Conservation (phyloP, 805 yeast genomes). For the Suhomyces prunicola region DNA sequence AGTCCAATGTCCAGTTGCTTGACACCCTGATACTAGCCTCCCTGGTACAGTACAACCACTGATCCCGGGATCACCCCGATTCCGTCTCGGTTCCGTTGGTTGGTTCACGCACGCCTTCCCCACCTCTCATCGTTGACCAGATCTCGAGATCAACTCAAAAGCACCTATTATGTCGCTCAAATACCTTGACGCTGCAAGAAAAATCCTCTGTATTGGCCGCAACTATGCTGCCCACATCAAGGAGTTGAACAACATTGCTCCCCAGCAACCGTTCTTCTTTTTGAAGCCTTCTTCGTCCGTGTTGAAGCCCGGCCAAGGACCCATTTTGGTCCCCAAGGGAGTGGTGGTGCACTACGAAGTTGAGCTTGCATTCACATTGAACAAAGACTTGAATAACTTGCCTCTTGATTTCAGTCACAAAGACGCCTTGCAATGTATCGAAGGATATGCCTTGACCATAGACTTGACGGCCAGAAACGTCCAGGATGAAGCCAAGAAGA, state of each 20-base stretch:
- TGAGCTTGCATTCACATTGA: constrained; percentile 79
- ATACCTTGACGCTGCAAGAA: constrained; percentile 63
- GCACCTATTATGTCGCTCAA: constrained; percentile 21
- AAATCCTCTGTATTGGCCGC: constrained; percentile 92
- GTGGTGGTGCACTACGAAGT: constrained; percentile 86
- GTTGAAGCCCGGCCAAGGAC: constrained; percentile 58
- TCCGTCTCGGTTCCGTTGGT: not conserved
- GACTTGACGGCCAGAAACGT: constrained; percentile 96
- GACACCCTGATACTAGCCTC: no score
- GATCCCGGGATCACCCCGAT: no score
- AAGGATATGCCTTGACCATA: constrained; percentile 84
- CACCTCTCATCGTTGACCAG: not conserved
- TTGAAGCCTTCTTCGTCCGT: constrained; percentile 84
- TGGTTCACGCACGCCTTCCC: not conserved
- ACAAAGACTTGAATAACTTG: constrained; percentile 59
- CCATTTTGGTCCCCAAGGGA: constrained; percentile 80
- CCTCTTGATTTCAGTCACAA: constrained; percentile 55
- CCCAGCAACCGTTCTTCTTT: constrained; percentile 88
- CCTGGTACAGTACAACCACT: no score
- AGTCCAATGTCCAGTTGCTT: no score
- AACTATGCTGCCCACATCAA: constrained; percentile 95
- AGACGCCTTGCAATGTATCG: constrained; percentile 75
- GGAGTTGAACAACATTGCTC: constrained; percentile 79
- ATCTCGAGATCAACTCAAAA: not conserved
- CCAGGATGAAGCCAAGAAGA: constrained; percentile 89